Evolutionary conservation across 208 protist genomes (phyloP).

Genomic region (Trypanosoma theileri): DNA sequence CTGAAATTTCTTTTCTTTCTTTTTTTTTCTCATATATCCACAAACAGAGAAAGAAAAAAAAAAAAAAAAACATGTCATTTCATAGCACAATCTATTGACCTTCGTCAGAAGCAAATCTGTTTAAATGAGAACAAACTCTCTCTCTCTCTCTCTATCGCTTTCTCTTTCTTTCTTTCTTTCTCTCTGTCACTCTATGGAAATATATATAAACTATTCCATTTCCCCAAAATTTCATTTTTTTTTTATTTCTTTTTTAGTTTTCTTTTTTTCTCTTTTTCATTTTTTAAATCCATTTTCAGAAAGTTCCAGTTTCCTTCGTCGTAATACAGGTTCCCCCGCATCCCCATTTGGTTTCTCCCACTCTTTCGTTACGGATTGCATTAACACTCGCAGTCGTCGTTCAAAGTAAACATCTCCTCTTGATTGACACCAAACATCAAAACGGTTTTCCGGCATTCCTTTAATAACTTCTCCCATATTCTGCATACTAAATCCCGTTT

Average conservation of each 20-base stretch:
- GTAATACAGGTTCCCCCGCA: neutral
- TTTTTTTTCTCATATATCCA: neutral
- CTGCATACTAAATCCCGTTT: slow-evolving; percentile 47
- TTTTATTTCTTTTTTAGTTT: slow-evolving; percentile 6
- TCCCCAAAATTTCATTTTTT: neutral
- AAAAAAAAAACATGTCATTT: too few relatives aligned
- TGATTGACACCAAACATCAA: slow-evolving; percentile 85
- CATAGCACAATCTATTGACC: too few relatives aligned
- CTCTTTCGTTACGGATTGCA: slow-evolving; percentile 71
- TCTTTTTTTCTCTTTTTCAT: too few relatives aligned
- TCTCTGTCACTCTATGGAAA: neutral
- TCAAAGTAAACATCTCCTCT: slow-evolving; percentile 58
- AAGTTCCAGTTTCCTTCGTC: slow-evolving; percentile 21
- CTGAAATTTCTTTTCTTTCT: too few relatives aligned
- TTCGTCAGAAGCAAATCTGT: too few relatives aligned
- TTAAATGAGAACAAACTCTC: too few relatives aligned
- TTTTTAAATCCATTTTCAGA: slow-evolving; percentile 4
- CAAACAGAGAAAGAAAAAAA: too few relatives aligned
- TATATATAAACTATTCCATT: too few relatives aligned
- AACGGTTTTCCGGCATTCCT: slow-evolving; percentile 63
- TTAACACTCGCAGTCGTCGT: slow-evolving; percentile 47
- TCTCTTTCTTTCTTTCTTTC: slow-evolving; percentile 7
- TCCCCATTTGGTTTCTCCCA: slow-evolving; percentile 51
- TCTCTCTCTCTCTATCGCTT: too few relatives aligned
- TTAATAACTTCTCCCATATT: slow-evolving; percentile 47